These are phyloP conservation scores for Papiliotrema fonsecae DNA, from an alignment of 1,284 basidiomycete species.

Conservation along the genomic window DNA sequence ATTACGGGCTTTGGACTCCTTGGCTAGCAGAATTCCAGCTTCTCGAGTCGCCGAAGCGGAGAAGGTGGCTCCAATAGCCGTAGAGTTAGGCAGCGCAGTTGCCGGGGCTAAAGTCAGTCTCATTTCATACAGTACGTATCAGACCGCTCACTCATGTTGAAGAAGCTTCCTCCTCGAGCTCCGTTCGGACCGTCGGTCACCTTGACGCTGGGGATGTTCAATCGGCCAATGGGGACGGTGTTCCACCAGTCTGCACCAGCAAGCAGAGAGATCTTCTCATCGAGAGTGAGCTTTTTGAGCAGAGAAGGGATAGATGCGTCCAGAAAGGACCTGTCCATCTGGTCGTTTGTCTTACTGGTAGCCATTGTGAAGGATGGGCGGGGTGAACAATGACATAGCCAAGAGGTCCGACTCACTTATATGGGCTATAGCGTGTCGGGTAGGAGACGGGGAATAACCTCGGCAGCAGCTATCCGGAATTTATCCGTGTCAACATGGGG, in stretches of 20 bases:
- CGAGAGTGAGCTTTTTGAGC: conserved; percentile 18
- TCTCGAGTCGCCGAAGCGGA: conserved; percentile 59
- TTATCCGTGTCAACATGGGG: no score
- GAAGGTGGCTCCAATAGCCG: conserved; percentile 26
- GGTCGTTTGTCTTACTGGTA: conserved; percentile 6
- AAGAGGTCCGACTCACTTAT: no score
- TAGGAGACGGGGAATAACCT: no score
- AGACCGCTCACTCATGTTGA: conserved; percentile 27
- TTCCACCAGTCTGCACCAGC: conserved; percentile 36
- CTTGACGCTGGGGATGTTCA: conserved; percentile 36
- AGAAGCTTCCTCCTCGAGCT: conserved; percentile 31
- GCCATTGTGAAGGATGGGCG: neutral
- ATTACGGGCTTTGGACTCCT: conserved; percentile 65
- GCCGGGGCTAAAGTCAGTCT: conserved; percentile 45
- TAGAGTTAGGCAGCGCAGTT: conserved; percentile 67
- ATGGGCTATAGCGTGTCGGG: no score
- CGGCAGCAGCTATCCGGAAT: no score
- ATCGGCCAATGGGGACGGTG: conserved; percentile 31
- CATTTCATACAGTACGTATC: neutral
- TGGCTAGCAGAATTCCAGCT: conserved; percentile 59
- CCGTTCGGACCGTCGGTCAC: conserved; percentile 37
- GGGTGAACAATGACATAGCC: neutral
- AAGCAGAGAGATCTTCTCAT: conserved; percentile 37
- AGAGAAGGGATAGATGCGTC: conserved; percentile 19
- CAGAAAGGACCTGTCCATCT: conserved; percentile 31